Evolutionary conservation across 495 filamentous ascomycete species (phyloP).

Genomic region (Mycothermus thermophilus): DNA sequence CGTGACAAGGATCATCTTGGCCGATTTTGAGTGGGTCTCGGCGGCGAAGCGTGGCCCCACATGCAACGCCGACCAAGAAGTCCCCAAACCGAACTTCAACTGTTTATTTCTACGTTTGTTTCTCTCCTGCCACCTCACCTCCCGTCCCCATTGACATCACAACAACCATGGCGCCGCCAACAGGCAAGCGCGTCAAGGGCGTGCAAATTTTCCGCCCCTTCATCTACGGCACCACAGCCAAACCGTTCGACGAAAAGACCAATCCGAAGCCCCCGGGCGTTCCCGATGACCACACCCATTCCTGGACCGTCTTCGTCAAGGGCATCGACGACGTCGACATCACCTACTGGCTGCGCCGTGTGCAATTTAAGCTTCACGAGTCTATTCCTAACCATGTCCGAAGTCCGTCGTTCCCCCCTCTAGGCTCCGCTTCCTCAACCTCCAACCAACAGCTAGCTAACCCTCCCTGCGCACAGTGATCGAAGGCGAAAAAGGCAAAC

Average conservation of each 20-base stretch:
- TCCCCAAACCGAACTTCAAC: no score
- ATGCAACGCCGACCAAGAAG: no score
- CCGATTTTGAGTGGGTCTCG: no score
- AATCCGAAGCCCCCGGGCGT: conserved; percentile 48
- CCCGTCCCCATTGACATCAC: not conserved
- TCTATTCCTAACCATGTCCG: conserved; percentile 81
- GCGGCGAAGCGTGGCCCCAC: no score
- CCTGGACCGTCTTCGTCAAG: conserved; percentile 86
- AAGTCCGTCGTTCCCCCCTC: conserved; percentile 26
- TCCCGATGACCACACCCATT: conserved; percentile 82
- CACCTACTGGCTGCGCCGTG: conserved; percentile 90
- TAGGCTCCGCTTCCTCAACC: not conserved
- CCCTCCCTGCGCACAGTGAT: conserved; percentile 23
- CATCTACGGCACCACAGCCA: conserved; percentile 68
- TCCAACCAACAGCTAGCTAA: not conserved
- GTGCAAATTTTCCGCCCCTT: conserved; percentile 66
- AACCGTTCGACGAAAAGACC: conserved; percentile 47
- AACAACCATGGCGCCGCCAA: conserved; percentile 35
- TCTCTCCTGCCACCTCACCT: no score
- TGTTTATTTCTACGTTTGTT: no score
- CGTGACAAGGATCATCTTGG: no score
- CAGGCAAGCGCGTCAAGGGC: conserved; percentile 49
- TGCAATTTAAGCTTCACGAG: conserved; percentile 95
- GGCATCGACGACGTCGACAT: conserved; percentile 75
- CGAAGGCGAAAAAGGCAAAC: conserved; percentile 50